Conservation (phyloP, 1,284 basidiomycete genomes). For the Heterobasidion annosum region DNA sequence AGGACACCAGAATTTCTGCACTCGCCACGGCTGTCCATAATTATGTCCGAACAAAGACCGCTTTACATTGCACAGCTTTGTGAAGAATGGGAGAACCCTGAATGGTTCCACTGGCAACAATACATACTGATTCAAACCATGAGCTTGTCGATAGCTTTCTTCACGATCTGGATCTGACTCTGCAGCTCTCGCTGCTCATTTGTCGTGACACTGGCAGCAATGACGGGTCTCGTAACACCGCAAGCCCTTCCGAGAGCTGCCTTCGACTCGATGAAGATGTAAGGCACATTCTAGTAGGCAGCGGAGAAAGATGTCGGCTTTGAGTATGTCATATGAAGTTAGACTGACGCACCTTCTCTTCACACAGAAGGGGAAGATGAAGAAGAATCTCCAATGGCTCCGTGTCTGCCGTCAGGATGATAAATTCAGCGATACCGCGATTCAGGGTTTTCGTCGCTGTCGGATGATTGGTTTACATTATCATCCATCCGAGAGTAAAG, state of each 20-base stretch:
- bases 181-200: slow-evolving; percentile 92
- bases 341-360: slow-evolving; percentile 77
- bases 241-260: slow-evolving; percentile 94
- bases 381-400: slow-evolving; percentile 98
- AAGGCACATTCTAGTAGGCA: slow-evolving; percentile 78
- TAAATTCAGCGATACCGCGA: slow-evolving; percentile 97
- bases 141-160: slow-evolving; percentile 81
- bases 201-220: slow-evolving; percentile 91
- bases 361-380: slow-evolving; percentile 94
- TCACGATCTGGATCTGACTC: slow-evolving; percentile 87
- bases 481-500: background rate
- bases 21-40: too few species aligned
- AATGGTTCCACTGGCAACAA: background rate
- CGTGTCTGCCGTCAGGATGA: slow-evolving; percentile 95
- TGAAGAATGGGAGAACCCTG: too few species aligned
- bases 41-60: too few species aligned
- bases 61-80: too few species aligned
- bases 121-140: slow-evolving; percentile 24
- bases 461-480: slow-evolving; percentile 9
- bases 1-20: too few species aligned
- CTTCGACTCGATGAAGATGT: slow-evolving; percentile 92
- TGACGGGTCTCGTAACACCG: slow-evolving; percentile 93
- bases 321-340: background rate
- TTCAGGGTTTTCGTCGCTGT: slow-evolving; percentile 95
- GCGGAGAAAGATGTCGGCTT: slow-evolving; percentile 7